phyloP scores from a whole-genome alignment of 1,284 basidiomycete genomes.

The Ustilago esculenta region DNA sequence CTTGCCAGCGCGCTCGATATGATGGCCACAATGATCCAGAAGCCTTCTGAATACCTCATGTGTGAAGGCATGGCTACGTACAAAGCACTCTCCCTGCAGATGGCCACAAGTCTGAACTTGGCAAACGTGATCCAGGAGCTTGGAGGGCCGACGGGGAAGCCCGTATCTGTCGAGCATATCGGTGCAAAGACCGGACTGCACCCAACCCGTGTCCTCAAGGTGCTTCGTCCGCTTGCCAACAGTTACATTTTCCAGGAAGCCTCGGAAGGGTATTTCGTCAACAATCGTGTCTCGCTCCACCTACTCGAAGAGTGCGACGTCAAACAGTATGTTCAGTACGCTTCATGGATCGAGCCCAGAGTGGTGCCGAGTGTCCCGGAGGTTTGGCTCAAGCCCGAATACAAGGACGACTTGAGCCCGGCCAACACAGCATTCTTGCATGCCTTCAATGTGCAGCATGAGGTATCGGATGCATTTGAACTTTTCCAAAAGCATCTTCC shows the following conservation, averaged over 20 bases:
- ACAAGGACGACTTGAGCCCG: constrained; percentile 7
- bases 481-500: constrained; percentile 9
- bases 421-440: constrained; percentile 15
- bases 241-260: constrained; percentile 28
- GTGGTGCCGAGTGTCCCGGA: constrained; percentile 12
- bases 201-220: constrained; percentile 14
- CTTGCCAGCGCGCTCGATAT: constrained; percentile 27
- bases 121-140: constrained; percentile 29
- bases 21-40: constrained; percentile 29
- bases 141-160: constrained; percentile 1
- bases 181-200: constrained; percentile 7
- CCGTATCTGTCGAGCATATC: constrained; percentile 19
- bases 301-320: constrained; percentile 19
- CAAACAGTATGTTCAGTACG: constrained; percentile 27
- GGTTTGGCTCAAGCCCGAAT: constrained; percentile 11
- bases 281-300: constrained; percentile 27
- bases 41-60: constrained; percentile 14
- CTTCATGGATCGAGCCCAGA: constrained; percentile 9
- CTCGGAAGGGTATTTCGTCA: constrained; percentile 22
- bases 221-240: constrained; percentile 30
- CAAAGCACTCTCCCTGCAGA: constrained; percentile 19
- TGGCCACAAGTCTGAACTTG: constrained; percentile 25
- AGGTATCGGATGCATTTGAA: constrained; percentile 5
- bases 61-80: constrained; percentile 21
- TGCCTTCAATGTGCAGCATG: constrained; percentile 12